Conservation (phyloP, 2,329 filamentous ascomycete species). For the Escovopsis sp. region DNA sequence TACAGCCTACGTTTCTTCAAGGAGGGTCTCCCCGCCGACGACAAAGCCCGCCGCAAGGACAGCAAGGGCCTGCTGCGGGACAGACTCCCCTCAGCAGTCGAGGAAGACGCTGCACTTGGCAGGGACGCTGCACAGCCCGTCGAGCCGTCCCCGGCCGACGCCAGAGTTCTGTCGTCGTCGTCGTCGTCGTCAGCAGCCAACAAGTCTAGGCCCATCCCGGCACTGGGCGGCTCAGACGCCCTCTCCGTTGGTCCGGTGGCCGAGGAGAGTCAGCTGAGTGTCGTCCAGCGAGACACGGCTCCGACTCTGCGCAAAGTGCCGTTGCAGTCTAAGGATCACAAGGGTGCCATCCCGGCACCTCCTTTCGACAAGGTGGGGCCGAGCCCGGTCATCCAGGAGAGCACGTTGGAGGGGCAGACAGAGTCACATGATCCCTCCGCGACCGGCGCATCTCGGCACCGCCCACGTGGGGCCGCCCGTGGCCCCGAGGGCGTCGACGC, state of each 20-base stretch:
- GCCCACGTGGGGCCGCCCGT: background rate
- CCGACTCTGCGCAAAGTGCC: constrained; percentile 8
- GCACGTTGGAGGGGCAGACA: constrained; percentile 18
- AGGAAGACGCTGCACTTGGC: constrained; percentile 11
- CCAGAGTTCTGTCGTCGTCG: background rate
- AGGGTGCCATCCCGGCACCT: constrained; percentile 8
- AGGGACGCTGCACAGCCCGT: background rate
- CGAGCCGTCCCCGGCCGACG: background rate
- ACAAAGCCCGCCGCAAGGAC: constrained; percentile 40
- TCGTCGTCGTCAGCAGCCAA: background rate
- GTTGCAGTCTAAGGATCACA: constrained; percentile 9
- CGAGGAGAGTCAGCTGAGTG: background rate
- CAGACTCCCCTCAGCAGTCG: constrained; percentile 23
- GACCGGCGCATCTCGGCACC: constrained; percentile 18
- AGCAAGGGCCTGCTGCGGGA: constrained; percentile 23
- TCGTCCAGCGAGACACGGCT: constrained; percentile 1
- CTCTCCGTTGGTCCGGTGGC: too few species aligned
- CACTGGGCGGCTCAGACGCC: background rate
- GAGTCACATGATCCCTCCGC: constrained; percentile 26
- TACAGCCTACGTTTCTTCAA: constrained; percentile 54
- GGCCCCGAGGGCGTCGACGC: constrained; percentile 6
- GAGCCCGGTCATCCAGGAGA: constrained; percentile 10
- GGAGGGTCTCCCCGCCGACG: constrained; percentile 45
- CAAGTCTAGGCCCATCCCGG: constrained; percentile 2
- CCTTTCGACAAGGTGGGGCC: constrained; percentile 12